Base-by-base conservation (phyloP, 2,329 filamentous ascomycete genomes). In the Diaporthe australafricana region DNA sequence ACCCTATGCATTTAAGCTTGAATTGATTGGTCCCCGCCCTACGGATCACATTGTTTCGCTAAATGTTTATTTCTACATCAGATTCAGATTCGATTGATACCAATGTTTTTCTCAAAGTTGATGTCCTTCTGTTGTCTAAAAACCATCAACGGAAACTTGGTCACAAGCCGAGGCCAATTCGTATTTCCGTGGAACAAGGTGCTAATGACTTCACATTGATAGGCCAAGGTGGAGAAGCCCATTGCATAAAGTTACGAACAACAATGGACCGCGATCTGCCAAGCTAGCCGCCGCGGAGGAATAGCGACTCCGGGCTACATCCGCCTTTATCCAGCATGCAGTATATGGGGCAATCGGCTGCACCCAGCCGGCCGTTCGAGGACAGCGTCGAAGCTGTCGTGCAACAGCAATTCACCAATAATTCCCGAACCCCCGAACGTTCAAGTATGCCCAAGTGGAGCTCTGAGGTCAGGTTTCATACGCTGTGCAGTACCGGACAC, bases 341-440 rank as follows among this genome's bases (percentile, higher is more conserved):
- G 11, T 25, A 17, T 5, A n/a, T 12, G 38, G 56, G 9, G 9
- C 22, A 45, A 47, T 47, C 17, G 17, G 56, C 17, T 17, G 40
- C 25, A 32, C 8, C 20, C 3, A 45, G n/a, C 9, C 11, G 40
- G 57, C 25, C 57, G 57, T 20, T 25, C n/a, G n/a, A 32, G n/a
- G 40, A 62, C 57, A 22, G 40, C 17, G 40, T 63, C 42, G 20
- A 35, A 16, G 20, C 30, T 1, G 17, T 12, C 17, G 32, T 30
- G 20, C 56, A 45, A 62, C 17, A 32, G 17, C 47, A 8, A 35
- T 32, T 17, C 17, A 35, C 40, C 17, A 17, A 5, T 27, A 14
- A 63, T 35, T 22, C 47, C 57, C 57, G 57, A 63, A 63, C 57
- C 57, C 57, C 57, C 57, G 57, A 63, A 11, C 32, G 17, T n/a